Percentiles rank a stretch among this genome's conserved stretches.
These are phyloP conservation scores for Clavariopsis aquatica DNA, from an alignment of 495 filamentous ascomycete genomes.

Conservation along the genomic window DNA sequence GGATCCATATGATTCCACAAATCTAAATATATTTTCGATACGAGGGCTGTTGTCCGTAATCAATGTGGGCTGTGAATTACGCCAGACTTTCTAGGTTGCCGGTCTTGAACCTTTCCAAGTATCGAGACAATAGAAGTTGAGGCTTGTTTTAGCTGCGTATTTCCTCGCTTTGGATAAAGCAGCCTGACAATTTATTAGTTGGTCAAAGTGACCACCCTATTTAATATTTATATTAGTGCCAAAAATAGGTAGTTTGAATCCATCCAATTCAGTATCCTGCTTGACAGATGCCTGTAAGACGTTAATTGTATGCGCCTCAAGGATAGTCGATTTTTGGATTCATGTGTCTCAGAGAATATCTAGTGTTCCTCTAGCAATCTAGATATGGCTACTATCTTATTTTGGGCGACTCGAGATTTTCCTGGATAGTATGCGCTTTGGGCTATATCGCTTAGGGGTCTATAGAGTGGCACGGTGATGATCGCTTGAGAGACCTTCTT, in stretches of 20 bases:
- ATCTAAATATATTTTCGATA: conserved; percentile 52
- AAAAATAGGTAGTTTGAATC: neutral
- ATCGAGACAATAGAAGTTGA: conserved; percentile 37
- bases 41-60: conserved; percentile 46
- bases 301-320: conserved; percentile 21
- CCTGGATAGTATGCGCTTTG: conserved; percentile 43
- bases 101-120: conserved; percentile 45
- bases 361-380: conserved; percentile 30
- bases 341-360: conserved; percentile 43
- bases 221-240: conserved; percentile 21
- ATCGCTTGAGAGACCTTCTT: conserved; percentile 21
- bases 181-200: conserved; percentile 34
- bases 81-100: conserved; percentile 46
- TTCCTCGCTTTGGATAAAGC: conserved; percentile 35
- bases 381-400: conserved; percentile 37
- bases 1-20: conserved; percentile 56
- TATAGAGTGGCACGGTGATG: conserved; percentile 28
- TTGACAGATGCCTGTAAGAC: conserved; percentile 44
- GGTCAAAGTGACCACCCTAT: conserved; percentile 40
- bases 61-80: conserved; percentile 48
- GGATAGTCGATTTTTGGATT: conserved; percentile 25
- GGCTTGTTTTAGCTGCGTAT: conserved; percentile 45
- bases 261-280: neutral
- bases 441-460: conserved; percentile 27
- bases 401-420: conserved; percentile 21